Evolutionary conservation across 225 moss, liverwort and hornwort genomes (phyloP), one percentile per base, ranked within the genome.

Genomic region (Pleurozium schreberi): DNA sequence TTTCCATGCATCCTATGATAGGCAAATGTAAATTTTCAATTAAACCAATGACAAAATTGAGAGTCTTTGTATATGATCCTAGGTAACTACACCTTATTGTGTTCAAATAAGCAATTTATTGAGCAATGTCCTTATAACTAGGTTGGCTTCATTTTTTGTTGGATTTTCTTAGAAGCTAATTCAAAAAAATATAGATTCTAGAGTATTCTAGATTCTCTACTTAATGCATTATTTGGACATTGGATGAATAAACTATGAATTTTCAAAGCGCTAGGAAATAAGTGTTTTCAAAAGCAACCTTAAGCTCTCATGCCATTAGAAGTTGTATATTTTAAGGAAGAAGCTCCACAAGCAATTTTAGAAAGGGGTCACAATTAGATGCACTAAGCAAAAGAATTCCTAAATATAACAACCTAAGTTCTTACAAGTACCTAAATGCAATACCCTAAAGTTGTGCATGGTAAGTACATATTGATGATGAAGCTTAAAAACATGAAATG

Each of bases 281-380:
- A 6, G 4, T 74, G 11, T 11, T 47, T 74, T 47, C 11, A 49
- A 31, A 47, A 74, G 31, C 9, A 3, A 28, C 1, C 3, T 17
- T 43, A 45, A 45, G 2, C 17, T 30, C 9, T 45, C 8, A 74
- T n/a, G n/a, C 5, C 1, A 74, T 18, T 28, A 27, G 0, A 47
- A 6, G 4, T 31, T 31, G 11, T 6, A 49, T 2, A 49, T 74
- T 74, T 47, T 31, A 19, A 3, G 2, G 6, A 47, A 30, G 3
- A 74, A 49, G 11, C 11, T 74, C 18, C 2, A 31, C 1, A 1
- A 0, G 11, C 0, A 0, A 0, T 31, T 74, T 6, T 74, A 31
- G 11, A 7, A 47, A 53, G 12, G 22, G 76, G 3, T 14, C 9
- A 38, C 3, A 55, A 38, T 10, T 10, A 10, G 1, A 10, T 38